Evolutionary conservation across 169 alveolate species (phyloP).

Genomic region (Cryptosporidium meleagridis): DNA sequence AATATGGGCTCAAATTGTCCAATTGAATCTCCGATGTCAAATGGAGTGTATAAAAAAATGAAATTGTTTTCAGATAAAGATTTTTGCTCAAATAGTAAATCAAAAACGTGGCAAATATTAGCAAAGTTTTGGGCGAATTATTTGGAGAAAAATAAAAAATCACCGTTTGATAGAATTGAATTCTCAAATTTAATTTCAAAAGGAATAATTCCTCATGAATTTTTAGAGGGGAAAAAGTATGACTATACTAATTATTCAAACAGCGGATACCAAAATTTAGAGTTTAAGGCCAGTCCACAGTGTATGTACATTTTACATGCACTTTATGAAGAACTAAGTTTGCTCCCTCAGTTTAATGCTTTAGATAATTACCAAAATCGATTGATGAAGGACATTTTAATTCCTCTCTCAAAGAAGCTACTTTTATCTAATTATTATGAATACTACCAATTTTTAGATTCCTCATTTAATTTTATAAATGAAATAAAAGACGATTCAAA

Average conservation of each 20-base stretch:
- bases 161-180: conserved; percentile 66
- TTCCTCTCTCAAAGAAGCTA: conserved; percentile 45
- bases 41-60: conserved; percentile 51
- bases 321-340: conserved; percentile 29
- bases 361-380: neutral
- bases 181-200: conserved; percentile 29
- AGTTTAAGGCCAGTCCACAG: neutral
- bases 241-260: neutral
- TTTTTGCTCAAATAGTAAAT: neutral
- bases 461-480: neutral
- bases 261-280: neutral
- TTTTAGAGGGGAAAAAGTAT: neutral
- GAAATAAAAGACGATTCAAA: neutral
- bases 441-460: conserved; percentile 34
- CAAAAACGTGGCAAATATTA: conserved; percentile 10
- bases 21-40: conserved; percentile 55
- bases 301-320: conserved; percentile 37
- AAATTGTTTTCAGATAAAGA: conserved; percentile 15
- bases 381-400: conserved; percentile 36
- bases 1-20: neutral
- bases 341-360: conserved; percentile 10
- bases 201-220: conserved; percentile 51
- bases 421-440: conserved; percentile 12
- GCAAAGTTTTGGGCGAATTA: conserved; percentile 17
- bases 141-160: conserved; percentile 9